phyloP scores from a whole-genome alignment of 2,329 filamentous ascomycete genomes.

The Chaetomiaceae sp. region DNA sequence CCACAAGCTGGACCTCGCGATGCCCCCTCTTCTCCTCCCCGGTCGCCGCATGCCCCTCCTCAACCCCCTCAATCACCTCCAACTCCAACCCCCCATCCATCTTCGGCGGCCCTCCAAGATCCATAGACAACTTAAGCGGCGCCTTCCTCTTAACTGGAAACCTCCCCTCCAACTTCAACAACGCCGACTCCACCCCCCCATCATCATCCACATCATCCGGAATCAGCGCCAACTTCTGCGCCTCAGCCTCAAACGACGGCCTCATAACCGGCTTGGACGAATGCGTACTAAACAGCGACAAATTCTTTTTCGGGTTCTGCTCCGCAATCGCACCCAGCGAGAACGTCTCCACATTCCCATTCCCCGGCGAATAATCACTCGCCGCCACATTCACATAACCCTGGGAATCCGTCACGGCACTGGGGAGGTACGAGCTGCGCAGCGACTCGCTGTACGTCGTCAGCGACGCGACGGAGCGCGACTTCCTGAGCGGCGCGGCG shows the following conservation, averaged over 20 bases:
- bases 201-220: constrained; percentile 76
- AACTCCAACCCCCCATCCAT: constrained; percentile 5
- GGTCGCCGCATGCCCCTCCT: constrained; percentile 23
- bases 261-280: constrained; percentile 60
- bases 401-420: constrained; percentile 36
- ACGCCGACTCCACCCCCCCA: constrained; percentile 85
- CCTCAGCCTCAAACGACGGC: constrained; percentile 81
- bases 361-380: constrained; percentile 39
- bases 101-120: constrained; percentile 24
- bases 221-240: constrained; percentile 79
- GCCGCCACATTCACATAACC: constrained; percentile 43
- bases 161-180: constrained; percentile 87
- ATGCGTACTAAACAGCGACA: constrained; percentile 57
- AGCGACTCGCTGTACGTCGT: constrained; percentile 58
- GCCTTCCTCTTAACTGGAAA: constrained; percentile 54
- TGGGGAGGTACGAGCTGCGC: constrained; percentile 51
- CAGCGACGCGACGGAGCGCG: constrained; percentile 55
- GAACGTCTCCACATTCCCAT: constrained; percentile 43
- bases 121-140: constrained; percentile 37
- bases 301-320: constrained; percentile 39
- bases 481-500: constrained; percentile 43
- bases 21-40: constrained; percentile 42
- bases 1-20: constrained; percentile 41
- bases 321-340: constrained; percentile 57
- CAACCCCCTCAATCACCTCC: not conserved